These are phyloP conservation scores for Eucalyptus microcorys DNA, from an alignment of 345 rosid genomes.

Conservation along the genomic window DNA sequence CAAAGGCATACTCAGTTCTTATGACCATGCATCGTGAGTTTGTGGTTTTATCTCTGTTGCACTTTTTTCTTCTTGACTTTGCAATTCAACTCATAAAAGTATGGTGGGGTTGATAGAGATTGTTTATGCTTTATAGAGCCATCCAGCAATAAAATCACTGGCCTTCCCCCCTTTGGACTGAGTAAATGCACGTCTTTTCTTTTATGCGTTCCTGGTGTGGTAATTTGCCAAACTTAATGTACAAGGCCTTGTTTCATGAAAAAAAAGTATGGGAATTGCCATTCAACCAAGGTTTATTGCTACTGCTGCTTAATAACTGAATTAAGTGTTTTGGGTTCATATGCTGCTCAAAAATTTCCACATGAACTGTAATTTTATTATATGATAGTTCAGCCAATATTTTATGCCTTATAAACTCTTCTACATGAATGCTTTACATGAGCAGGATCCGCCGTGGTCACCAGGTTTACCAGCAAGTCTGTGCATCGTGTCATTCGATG, in stretches of 20 bases:
- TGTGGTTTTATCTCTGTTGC: neutral
- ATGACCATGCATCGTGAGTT: conserved; percentile 99
- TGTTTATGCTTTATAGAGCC: neutral
- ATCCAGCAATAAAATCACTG: neutral
- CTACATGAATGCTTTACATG: conserved; percentile 5
- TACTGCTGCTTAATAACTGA: neutral
- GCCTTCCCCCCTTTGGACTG: neutral
- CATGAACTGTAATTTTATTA: neutral
- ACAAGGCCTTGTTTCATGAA: neutral
- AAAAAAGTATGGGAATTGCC: neutral
- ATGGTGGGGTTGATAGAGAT: neutral
- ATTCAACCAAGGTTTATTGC: neutral
- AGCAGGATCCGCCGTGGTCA: conserved; percentile 98
- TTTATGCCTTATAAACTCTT: neutral
- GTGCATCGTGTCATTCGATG: conserved; percentile 99
- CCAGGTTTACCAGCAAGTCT: conserved; percentile 94
- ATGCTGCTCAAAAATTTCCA: neutral
- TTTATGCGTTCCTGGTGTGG: neutral
- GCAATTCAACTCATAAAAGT: neutral
- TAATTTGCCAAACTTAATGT: neutral
- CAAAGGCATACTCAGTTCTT: conserved; percentile 90
- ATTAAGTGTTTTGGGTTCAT: neutral
- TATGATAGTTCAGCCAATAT: neutral
- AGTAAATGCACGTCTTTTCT: neutral
- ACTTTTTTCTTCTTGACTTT: neutral